phyloP scores from a whole-genome alignment of 2,329 filamentous ascomycete genomes.

The Colletotrichum spinosum region DNA sequence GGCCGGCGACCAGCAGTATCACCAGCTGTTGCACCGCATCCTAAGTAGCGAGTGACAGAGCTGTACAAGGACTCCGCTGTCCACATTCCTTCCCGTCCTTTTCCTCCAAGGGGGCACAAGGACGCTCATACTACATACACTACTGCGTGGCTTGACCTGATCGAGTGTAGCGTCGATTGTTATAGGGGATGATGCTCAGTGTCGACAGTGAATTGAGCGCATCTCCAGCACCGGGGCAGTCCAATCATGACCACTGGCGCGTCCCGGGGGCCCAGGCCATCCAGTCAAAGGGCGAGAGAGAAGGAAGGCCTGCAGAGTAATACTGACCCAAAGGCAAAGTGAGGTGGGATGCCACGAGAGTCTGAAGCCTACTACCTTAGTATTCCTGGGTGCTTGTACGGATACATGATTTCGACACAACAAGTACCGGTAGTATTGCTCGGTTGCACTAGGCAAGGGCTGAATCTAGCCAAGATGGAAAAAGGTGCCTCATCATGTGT shows the following conservation, averaged over 20 bases:
- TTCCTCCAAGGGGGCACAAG: slow-evolving; percentile 24
- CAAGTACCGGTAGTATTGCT: too few relatives aligned
- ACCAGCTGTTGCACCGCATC: too few relatives aligned
- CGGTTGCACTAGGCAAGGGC: too few relatives aligned
- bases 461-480: too few relatives aligned
- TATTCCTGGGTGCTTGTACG: too few relatives aligned
- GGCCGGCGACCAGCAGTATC: neutral
- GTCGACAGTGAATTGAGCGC: slow-evolving; percentile 16
- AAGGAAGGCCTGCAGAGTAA: neutral
- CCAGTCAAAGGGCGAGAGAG: neutral
- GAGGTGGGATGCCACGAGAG: slow-evolving; percentile 19
- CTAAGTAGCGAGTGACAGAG: slow-evolving; percentile 12
- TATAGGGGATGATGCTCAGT: slow-evolving; percentile 1
- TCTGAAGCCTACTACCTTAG: too few relatives aligned
- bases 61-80: slow-evolving; percentile 14
- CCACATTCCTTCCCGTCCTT: slow-evolving; percentile 29
- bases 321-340: neutral
- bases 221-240: neutral
- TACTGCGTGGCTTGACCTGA: neutral
- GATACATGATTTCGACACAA: too few relatives aligned
- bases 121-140: slow-evolving; percentile 1
- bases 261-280: slow-evolving; percentile 5
- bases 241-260: slow-evolving; percentile 27
- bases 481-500: too few relatives aligned
- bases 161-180: slow-evolving; percentile 4